These are phyloP conservation scores for Podaxis rugospora DNA, from an alignment of 768 basidiomycete species.

Conservation along the genomic window DNA sequence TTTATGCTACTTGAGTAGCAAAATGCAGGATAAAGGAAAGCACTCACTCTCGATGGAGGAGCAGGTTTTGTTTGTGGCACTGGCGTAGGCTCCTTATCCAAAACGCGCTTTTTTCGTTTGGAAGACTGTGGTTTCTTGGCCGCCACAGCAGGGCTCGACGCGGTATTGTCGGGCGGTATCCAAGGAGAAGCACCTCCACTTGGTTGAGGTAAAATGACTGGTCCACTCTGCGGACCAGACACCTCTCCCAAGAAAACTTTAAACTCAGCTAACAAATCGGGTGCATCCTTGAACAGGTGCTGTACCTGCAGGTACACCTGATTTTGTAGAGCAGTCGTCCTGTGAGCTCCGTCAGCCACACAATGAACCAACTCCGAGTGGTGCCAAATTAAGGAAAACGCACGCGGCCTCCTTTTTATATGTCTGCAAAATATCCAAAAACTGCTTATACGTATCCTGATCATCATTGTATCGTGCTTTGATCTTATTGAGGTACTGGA, in stretches of 20 bases:
- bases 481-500: slow-evolving; percentile 98
- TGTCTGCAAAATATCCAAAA: slow-evolving; percentile 82
- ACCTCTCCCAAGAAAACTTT: slow-evolving; percentile 76
- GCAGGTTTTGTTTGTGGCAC: slow-evolving; percentile 47
- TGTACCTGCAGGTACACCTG: slow-evolving; percentile 83
- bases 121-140: slow-evolving; percentile 41
- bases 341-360: not conserved
- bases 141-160: slow-evolving; percentile 13
- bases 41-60: slow-evolving; percentile 24
- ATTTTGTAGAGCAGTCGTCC: slow-evolving; percentile 33
- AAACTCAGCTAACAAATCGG: slow-evolving; percentile 77
- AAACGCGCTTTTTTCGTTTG: slow-evolving; percentile 55
- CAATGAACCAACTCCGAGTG: slow-evolving; percentile 1
- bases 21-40: not conserved
- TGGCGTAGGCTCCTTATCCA: slow-evolving; percentile 68
- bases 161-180: slow-evolving; percentile 1
- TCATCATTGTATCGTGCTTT: slow-evolving; percentile 87
- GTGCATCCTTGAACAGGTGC: slow-evolving; percentile 74
- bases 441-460: slow-evolving; percentile 89
- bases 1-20: not conserved
- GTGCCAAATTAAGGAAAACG: slow-evolving; percentile 24
- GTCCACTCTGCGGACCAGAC: slow-evolving; percentile 33
- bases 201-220: slow-evolving; percentile 50
- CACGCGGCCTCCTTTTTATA: slow-evolving; percentile 87
- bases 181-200: slow-evolving; percentile 22